A percentile compares a stretch with the other conserved stretches of the same genome.
These are phyloP conservation scores for Leptoxyphium fumago DNA, from an alignment of 2,329 filamentous ascomycete species.

Conservation along the genomic window DNA sequence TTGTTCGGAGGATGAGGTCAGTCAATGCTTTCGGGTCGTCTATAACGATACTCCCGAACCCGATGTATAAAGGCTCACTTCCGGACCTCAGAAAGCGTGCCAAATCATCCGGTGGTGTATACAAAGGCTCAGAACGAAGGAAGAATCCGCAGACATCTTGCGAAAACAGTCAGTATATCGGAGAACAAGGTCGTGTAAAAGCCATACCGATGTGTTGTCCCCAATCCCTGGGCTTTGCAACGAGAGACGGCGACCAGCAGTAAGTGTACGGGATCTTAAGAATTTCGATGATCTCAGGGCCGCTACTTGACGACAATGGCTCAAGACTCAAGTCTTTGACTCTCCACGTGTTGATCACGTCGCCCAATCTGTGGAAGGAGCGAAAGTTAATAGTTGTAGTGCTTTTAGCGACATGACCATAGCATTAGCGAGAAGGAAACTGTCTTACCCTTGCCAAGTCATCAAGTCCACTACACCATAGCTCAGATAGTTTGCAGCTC, in stretches of 20 bases:
- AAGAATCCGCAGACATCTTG: conserved; percentile 37
- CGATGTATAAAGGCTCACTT: conserved; percentile 59
- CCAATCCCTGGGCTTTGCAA: conserved; percentile 56
- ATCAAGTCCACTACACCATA: conserved; percentile 1
- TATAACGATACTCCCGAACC: conserved; percentile 65
- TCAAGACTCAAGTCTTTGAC: conserved; percentile 4
- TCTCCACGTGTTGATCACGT: conserved; percentile 5
- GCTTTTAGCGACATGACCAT: conserved; percentile 4
- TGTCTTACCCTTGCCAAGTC: conserved; percentile 2
- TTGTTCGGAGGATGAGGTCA: conserved; percentile 50
- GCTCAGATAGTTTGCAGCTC: conserved; percentile 1
- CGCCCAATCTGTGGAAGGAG: too few species aligned
- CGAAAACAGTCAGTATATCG: too few species aligned
- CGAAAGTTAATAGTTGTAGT: too few species aligned
- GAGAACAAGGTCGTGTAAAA: not conserved
- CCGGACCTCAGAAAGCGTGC: conserved; percentile 48
- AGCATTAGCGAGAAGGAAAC: not conserved
- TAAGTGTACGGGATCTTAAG: conserved; percentile 6
- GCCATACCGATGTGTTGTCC: conserved; percentile 25
- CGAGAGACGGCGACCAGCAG: conserved; percentile 46
- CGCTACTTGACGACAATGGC: conserved; percentile 1
- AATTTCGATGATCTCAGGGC: not conserved
- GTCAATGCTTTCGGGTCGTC: conserved; percentile 57
- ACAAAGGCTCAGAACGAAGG: conserved; percentile 47
- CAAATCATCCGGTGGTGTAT: conserved; percentile 47